phyloP scores from a whole-genome alignment of 2,329 filamentous ascomycete genomes.

The Rasamsonia emersonii region DNA sequence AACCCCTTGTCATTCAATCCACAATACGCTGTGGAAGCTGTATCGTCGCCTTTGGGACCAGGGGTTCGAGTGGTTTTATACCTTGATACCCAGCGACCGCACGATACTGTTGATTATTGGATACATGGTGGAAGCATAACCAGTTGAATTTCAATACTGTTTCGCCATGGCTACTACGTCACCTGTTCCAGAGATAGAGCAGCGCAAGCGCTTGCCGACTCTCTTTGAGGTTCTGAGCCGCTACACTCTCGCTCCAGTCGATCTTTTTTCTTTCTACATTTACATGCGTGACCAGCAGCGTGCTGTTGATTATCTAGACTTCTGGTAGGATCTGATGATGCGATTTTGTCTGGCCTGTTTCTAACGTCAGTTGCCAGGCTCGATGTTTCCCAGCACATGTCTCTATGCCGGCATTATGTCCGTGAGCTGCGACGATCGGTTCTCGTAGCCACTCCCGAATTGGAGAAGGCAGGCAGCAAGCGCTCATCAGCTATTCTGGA shows the following conservation, averaged over 20 bases:
- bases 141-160: too few species aligned
- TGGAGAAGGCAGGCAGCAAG: conserved; percentile 72
- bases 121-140: too few species aligned
- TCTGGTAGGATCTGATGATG: conserved; percentile 62
- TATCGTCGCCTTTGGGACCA: too few species aligned
- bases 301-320: conserved; percentile 95
- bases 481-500: conserved; percentile 75
- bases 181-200: conserved; percentile 7
- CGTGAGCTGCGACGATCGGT: conserved; percentile 89
- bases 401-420: conserved; percentile 89
- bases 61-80: too few species aligned
- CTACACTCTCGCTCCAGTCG: conserved; percentile 88
- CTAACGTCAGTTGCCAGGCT: conserved; percentile 54
- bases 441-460: conserved; percentile 83
- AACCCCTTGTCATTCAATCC: too few species aligned
- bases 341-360: neutral
- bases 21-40: too few species aligned
- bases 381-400: conserved; percentile 98
- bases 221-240: conserved; percentile 93
- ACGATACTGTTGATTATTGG: too few species aligned
- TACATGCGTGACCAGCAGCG: conserved; percentile 99
- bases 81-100: too few species aligned
- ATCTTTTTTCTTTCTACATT: conserved; percentile 98
- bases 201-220: conserved; percentile 79
- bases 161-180: conserved; percentile 6